phyloP scores from a whole-genome alignment of 345 rosid species.

The Corchorus olitorius region DNA sequence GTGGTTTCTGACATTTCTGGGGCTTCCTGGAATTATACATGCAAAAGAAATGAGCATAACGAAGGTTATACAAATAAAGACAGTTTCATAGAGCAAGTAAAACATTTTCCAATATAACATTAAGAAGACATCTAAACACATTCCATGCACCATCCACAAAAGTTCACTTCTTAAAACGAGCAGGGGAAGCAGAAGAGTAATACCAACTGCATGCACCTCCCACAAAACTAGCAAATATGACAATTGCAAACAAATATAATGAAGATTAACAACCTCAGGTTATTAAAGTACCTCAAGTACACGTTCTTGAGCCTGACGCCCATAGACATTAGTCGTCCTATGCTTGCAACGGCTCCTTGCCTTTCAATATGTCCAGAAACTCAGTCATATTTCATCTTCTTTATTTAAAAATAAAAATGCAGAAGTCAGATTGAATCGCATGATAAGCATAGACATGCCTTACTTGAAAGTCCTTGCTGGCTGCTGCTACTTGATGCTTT shows the following conservation, averaged over 20 bases:
- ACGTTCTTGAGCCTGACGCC: slow-evolving; percentile 53
- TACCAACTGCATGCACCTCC: background rate
- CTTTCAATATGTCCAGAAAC: slow-evolving; percentile 40
- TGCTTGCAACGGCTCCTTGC: slow-evolving; percentile 34
- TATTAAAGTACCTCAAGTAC: slow-evolving; percentile 58
- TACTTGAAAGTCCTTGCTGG: slow-evolving; percentile 30
- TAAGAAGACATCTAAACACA: background rate
- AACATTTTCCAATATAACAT: background rate
- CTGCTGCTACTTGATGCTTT: slow-evolving; percentile 34
- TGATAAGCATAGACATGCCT: slow-evolving; percentile 47
- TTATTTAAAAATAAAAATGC: background rate
- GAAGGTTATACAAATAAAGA: background rate
- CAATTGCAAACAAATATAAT: background rate
- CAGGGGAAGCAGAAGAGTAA: background rate
- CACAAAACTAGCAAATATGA: background rate
- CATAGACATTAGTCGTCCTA: slow-evolving; percentile 38
- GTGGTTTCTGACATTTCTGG: slow-evolving; percentile 40
- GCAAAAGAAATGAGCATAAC: background rate
- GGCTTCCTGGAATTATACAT: slow-evolving; percentile 36
- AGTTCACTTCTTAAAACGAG: slow-evolving; percentile 5
- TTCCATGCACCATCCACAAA: slow-evolving; percentile 7
- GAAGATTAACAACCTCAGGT: background rate
- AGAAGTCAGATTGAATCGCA: background rate
- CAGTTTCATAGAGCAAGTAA: background rate
- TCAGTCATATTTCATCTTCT: background rate